These are phyloP conservation scores for Handroanthus guayacan DNA, from an alignment of 257 asterid species.

Conservation along the genomic window DNA sequence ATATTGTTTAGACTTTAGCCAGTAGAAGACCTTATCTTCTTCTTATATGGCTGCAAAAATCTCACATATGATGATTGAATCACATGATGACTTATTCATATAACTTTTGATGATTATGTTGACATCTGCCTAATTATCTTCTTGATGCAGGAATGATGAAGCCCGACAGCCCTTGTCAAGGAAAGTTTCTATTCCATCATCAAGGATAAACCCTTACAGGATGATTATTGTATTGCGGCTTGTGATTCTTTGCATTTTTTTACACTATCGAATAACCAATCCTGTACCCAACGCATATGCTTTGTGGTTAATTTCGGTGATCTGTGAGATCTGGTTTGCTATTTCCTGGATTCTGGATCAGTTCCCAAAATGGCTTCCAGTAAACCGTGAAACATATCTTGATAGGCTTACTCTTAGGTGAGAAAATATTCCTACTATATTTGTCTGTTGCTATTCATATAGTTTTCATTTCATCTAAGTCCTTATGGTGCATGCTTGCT, in stretches of 20 bases:
- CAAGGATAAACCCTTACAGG: constrained; percentile 88
- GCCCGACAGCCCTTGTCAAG: constrained; percentile 91
- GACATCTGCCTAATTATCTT: constrained; percentile 23
- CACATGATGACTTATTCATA: background rate
- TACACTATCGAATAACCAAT: constrained; percentile 80
- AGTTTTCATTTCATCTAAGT: no score
- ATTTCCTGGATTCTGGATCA: constrained; percentile 89
- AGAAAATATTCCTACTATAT: constrained; percentile 29
- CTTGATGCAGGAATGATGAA: constrained; percentile 77
- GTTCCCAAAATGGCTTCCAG: constrained; percentile 91
- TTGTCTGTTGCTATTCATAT: background rate
- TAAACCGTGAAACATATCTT: constrained; percentile 85
- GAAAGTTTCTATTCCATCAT: constrained; percentile 83
- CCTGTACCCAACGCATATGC: constrained; percentile 80
- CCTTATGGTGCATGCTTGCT: background rate
- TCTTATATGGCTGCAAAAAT: constrained; percentile 11
- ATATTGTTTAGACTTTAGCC: constrained; percentile 2
- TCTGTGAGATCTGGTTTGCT: constrained; percentile 93
- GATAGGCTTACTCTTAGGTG: constrained; percentile 85
- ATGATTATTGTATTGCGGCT: constrained; percentile 85
- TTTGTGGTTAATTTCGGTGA: constrained; percentile 80
- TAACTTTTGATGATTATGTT: background rate
- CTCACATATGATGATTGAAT: constrained; percentile 10
- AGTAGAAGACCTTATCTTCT: constrained; percentile 2
- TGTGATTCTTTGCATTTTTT: constrained; percentile 69